Base-by-base conservation (phyloP, 306 rosid species). In the Ammopiptanthus mongolicus region DNA sequence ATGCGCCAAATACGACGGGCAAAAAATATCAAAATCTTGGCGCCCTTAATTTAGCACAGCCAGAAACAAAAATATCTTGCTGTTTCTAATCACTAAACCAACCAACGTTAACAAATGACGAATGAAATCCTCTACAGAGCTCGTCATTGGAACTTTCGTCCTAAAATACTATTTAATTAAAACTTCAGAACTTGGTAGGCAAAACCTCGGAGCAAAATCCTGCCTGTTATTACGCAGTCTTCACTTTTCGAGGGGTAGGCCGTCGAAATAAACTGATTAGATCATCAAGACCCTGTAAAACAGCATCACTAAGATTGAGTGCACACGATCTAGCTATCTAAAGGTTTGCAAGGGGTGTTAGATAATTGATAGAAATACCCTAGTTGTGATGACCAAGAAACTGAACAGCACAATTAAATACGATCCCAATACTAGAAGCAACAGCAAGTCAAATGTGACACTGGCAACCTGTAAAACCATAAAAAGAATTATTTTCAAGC, bases 171-270 rank as follows among this genome's bases (percentile, higher is more conserved):
- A 58, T 0, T 10, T 12, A 50, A 78, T 19, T 56, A 34, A 81
- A 77, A 22, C 69, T 51, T 58, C 21, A 42, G 77, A 60, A 67
- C 74, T 44, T 33, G 6, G 73, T 17, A 41, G 76, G 59, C 46
- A 61, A 75, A 83, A 65, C 67, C 48, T 29, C 37, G 11, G 6
- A 14, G 67, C 14, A 71, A 44, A 46, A 58, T 69, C 74, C 71
- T 5, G 65, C 64, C 58, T 25, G 58, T 46, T 47, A 84, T 83
- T 84, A 92, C 15, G 96, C 97, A 48, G 98, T 90, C 87, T 96
- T 96, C 82, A 92, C 89, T 83, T 96, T 96, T 34, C 98, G 86
- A 29, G 98, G 87, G n/a, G 99, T 96, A 56, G 99, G 97, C 74
- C 97, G 86, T 72, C 99, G 88, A 80, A 96, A 96, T 71, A 92